A percentile compares a stretch with the other conserved stretches of the same genome.
These are phyloP conservation scores for Populus alba DNA, from an alignment of 345 rosid species.

Conservation along the genomic window DNA sequence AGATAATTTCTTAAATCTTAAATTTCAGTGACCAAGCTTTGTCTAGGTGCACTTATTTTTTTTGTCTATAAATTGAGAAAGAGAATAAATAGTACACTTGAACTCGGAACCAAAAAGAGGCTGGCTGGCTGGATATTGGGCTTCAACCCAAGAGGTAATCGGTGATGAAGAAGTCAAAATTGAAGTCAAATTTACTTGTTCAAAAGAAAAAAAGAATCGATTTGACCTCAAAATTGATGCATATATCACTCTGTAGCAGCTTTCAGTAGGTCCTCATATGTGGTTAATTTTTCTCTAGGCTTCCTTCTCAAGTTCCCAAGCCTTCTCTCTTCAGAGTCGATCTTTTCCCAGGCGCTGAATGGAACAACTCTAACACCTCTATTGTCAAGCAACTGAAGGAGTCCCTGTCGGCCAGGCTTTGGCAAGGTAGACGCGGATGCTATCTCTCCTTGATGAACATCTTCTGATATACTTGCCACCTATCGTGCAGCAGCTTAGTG, in stretches of 20 bases:
- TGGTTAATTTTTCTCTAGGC: conserved; percentile 64
- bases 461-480: conserved; percentile 78
- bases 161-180: too few species aligned
- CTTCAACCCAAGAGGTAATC: background rate
- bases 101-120: too few species aligned
- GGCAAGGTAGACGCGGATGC: conserved; percentile 21
- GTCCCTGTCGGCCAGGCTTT: conserved; percentile 72
- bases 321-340: conserved; percentile 67
- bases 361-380: conserved; percentile 46
- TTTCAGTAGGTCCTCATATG: conserved; percentile 54
- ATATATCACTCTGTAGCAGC: conserved; percentile 25
- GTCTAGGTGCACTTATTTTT: too few species aligned
- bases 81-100: too few species aligned
- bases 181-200: too few species aligned
- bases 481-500: conserved; percentile 19
- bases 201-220: too few species aligned
- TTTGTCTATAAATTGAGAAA: too few species aligned
- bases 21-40: too few species aligned
- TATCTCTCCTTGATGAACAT: conserved; percentile 49
- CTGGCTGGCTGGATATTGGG: background rate
- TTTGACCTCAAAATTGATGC: background rate
- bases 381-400: conserved; percentile 48
- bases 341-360: conserved; percentile 69
- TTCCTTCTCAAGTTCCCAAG: conserved; percentile 58
- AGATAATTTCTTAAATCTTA: too few species aligned